Conservation (phyloP, 2,329 filamentous ascomycete species). For the Zymoseptoria ardabiliae region DNA sequence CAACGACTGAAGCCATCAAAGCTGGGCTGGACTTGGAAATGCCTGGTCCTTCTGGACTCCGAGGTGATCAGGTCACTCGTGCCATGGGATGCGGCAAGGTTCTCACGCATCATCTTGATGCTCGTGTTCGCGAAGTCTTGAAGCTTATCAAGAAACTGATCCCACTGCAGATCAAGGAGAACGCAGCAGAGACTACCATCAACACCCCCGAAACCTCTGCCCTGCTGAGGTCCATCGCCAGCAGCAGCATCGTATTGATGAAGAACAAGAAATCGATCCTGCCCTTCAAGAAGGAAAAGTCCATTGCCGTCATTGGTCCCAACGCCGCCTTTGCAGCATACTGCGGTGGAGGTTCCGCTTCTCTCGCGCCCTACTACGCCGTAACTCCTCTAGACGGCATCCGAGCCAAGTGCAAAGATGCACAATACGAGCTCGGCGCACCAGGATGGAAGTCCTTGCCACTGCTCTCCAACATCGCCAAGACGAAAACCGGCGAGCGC, state of each 20-base stretch:
- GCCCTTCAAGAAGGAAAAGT: conserved; percentile 59
- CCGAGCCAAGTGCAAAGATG: conserved; percentile 17
- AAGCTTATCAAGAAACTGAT: conserved; percentile 45
- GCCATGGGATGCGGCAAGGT: conserved; percentile 23
- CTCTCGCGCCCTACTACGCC: conserved; percentile 29
- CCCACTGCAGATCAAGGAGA: conserved; percentile 22
- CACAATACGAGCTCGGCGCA: conserved; percentile 19
- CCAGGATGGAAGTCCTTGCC: conserved; percentile 26
- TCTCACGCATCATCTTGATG: conserved; percentile 40
- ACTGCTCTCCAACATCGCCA: conserved; percentile 19
- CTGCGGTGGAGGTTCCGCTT: conserved; percentile 30
- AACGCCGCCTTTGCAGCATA: conserved; percentile 62
- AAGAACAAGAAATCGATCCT: conserved; percentile 62
- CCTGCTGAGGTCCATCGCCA: conserved; percentile 23
- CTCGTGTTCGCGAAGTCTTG: conserved; percentile 53
- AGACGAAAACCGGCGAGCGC: conserved; percentile 16
- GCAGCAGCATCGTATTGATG: conserved; percentile 34
- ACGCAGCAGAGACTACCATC: conserved; percentile 24
- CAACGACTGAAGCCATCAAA: conserved; percentile 57
- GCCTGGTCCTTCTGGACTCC: conserved; percentile 62
- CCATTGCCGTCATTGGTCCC: conserved; percentile 65
- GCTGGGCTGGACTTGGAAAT: conserved; percentile 79
- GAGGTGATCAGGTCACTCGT: conserved; percentile 27
- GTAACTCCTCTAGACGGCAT: conserved; percentile 28
- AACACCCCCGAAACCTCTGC: conserved; percentile 28